Evolutionary conservation across 768 basidiomycete genomes (phyloP), one percentile per base, ranked within the genome.

Genomic region (Leccinum broughii): DNA sequence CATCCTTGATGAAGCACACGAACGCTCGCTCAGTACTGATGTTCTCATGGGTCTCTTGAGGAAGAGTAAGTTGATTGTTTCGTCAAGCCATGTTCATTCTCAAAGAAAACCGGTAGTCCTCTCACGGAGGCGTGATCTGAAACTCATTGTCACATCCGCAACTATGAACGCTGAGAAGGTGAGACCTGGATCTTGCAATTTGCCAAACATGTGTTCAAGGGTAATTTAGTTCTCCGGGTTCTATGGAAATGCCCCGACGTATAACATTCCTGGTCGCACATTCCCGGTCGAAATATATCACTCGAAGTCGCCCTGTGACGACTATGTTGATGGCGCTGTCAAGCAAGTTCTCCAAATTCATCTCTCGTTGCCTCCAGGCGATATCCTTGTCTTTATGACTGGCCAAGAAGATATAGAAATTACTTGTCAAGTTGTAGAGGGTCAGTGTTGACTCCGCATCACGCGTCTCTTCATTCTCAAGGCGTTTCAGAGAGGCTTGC

Each of bases 81-180:
- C 32, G 3, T 51, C 37, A 17, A 15, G 1, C 39, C 0, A 26
- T 3, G n/a, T 11, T 15, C 32, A 57, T 44, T 28, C 32, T 62
- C 17, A 57, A 58, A 71, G 32, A 41, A 53, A 51, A 28, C 1
- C 6, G 7, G 30, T 60, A 92, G 88, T 95, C 67, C 77, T 99
- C 24, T 94, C 95, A 2, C 85, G 97, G 4, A 80, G 97, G 61
- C 80, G 95, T 58, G 97, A 99, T 72, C 78, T 98, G 48, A 98
- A 94, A 74, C 85, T 99, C 48, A 94, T 99, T 64, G 95, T 99
- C 41, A 98, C 97, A 1, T 98, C 97, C 8, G 97, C 97, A 3
- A 99, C 97, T 3, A 99, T 99, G 97, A 99, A 99, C 71, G 92
- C 97, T 1, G 95, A 97, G 53, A 99, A 99, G 87, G 95, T 92